These are phyloP conservation scores for Epichloe scottii DNA, from an alignment of 2,329 filamentous ascomycete genomes.

Conservation along the genomic window DNA sequence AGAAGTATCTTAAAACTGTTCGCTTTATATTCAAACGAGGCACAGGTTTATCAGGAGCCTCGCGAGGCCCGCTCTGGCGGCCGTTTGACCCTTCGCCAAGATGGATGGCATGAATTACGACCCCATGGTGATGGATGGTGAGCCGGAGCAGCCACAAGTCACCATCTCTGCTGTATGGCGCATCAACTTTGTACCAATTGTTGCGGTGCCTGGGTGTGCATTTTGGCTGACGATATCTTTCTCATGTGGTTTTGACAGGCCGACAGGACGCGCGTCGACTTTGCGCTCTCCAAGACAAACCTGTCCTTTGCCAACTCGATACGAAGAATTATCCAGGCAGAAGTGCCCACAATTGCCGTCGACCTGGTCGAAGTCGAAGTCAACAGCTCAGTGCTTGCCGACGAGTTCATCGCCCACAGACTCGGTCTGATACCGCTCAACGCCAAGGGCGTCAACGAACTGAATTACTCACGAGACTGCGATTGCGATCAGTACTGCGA, in stretches of 20 bases:
- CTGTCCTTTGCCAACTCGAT: constrained; percentile 87
- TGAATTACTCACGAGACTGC: constrained; percentile 86
- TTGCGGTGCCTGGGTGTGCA: background rate
- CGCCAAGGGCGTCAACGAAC: constrained; percentile 68
- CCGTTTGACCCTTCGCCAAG: constrained; percentile 7
- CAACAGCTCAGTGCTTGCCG: constrained; percentile 91
- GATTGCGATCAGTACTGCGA: constrained; percentile 95
- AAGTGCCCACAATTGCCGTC: constrained; percentile 89
- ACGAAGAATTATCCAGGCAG: constrained; percentile 80
- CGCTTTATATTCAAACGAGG: background rate
- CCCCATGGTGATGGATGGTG: constrained; percentile 45
- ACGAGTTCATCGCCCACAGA: constrained; percentile 90
- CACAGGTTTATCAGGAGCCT: background rate
- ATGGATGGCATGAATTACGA: constrained; percentile 46
- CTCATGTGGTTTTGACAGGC: constrained; percentile 38
- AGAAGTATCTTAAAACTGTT: background rate
- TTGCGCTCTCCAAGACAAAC: constrained; percentile 80
- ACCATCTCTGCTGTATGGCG: constrained; percentile 46
- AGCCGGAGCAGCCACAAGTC: constrained; percentile 42
- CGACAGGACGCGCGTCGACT: constrained; percentile 71
- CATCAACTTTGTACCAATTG: background rate
- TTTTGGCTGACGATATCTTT: background rate
- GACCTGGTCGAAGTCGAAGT: constrained; percentile 85
- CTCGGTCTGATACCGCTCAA: constrained; percentile 82
- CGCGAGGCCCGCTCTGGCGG: constrained; percentile 3